Percentiles rank a stretch among this genome's conserved stretches.
Evolutionary conservation across 192 early-diverging fungal species (phyloP).

Genomic region (Geranomyces michiganensis): DNA sequence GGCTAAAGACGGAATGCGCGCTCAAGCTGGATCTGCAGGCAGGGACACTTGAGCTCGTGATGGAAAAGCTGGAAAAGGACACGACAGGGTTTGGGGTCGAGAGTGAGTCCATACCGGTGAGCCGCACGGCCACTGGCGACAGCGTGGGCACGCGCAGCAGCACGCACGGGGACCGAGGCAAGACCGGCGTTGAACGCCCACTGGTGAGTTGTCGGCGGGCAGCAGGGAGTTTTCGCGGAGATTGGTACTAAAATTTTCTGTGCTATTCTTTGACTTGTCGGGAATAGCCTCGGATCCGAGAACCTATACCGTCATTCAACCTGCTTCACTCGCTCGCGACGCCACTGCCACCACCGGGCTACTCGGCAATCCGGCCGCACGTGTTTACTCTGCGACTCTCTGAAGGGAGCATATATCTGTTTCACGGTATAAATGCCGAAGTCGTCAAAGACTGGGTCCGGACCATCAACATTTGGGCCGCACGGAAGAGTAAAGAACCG

Average conservation of each 20-base stretch:
- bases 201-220: neutral
- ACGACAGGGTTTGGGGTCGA: neutral
- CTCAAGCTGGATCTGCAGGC: conserved; percentile 55
- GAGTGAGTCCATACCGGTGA: too few species aligned
- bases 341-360: conserved; percentile 82
- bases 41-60: conserved; percentile 72
- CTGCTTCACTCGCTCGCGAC: conserved; percentile 85
- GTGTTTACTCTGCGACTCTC: conserved; percentile 86
- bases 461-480: conserved; percentile 94
- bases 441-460: conserved; percentile 82
- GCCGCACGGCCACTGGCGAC: too few species aligned
- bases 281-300: neutral
- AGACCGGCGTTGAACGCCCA: too few species aligned
- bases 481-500: conserved; percentile 86
- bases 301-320: conserved; percentile 29
- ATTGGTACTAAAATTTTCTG: neutral
- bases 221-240: too few species aligned
- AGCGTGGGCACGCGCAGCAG: too few species aligned
- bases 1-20: conserved; percentile 78
- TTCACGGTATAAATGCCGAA: conserved; percentile 74
- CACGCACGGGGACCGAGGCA: too few species aligned
- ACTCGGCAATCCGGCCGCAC: conserved; percentile 72
- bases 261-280: too few species aligned
- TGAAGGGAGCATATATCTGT: conserved; percentile 86
- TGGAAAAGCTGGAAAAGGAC: conserved; percentile 74